Percentiles rank a stretch among this genome's conserved stretches.
Conservation (phyloP, 2,329 filamentous ascomycete species). For the Curvularia sp. region DNA sequence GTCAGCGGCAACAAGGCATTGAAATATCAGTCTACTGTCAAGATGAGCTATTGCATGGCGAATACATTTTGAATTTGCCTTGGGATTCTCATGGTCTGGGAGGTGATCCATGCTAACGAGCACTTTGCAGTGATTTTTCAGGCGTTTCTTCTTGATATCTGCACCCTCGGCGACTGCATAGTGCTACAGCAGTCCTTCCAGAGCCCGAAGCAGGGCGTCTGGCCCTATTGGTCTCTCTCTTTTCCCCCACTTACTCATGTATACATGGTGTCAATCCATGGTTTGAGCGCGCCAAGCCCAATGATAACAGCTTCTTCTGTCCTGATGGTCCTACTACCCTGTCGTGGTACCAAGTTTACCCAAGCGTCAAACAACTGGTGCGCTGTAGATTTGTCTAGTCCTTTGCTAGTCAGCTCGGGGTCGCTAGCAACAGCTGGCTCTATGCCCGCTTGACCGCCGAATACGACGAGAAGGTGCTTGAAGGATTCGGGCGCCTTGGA, state of each 20-base stretch:
- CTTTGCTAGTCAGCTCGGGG: constrained; percentile 65
- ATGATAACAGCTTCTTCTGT: constrained; percentile 86
- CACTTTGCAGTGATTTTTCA: background rate
- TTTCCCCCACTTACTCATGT: background rate
- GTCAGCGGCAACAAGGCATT: background rate
- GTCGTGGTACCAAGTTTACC: constrained; percentile 80
- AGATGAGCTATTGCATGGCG: background rate
- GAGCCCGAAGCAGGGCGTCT: background rate
- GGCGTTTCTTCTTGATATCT: background rate
- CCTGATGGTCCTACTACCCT: constrained; percentile 81
- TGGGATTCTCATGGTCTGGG: background rate
- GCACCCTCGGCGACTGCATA: background rate
- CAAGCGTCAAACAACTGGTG: constrained; percentile 81
- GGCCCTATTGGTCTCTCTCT: background rate
- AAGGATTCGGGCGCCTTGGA: constrained; percentile 56
- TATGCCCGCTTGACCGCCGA: constrained; percentile 81
- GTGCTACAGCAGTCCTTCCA: background rate
- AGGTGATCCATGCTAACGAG: background rate
- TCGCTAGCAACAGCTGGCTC: constrained; percentile 76
- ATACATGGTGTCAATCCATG: constrained; percentile 40
- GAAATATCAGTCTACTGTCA: background rate
- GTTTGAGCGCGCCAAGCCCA: constrained; percentile 72
- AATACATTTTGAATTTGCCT: background rate
- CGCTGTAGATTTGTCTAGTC: constrained; percentile 69
- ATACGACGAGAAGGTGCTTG: constrained; percentile 77